These are phyloP conservation scores for Penicillium sp. DNA, from an alignment of 2,329 filamentous ascomycete genomes.

Conservation along the genomic window DNA sequence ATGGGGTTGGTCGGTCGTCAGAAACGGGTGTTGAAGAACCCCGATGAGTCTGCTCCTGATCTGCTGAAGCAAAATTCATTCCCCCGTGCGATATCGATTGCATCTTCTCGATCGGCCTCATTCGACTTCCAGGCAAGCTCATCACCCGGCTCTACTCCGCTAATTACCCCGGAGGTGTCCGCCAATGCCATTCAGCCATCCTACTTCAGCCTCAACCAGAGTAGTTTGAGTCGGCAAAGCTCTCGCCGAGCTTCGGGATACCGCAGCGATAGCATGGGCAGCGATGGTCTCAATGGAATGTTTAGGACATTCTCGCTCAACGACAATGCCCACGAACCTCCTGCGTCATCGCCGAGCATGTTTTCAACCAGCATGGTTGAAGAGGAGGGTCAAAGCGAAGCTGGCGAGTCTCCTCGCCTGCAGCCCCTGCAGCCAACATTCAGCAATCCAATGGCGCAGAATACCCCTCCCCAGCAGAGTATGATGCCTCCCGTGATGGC, in stretches of 20 bases:
- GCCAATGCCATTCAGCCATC: slow-evolving; percentile 76
- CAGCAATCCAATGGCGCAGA: slow-evolving; percentile 48
- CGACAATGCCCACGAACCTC: slow-evolving; percentile 52
- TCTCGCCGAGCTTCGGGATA: slow-evolving; percentile 70
- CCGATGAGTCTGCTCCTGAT: slow-evolving; percentile 83
- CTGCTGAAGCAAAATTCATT: slow-evolving; percentile 90
- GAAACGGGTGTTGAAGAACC: slow-evolving; percentile 79
- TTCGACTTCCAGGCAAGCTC: slow-evolving; percentile 79
- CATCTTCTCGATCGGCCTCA: slow-evolving; percentile 88
- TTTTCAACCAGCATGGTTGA: slow-evolving; percentile 59
- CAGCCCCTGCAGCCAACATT: slow-evolving; percentile 61
- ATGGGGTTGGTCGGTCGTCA: slow-evolving; percentile 97
- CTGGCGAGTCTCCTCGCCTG: slow-evolving; percentile 74
- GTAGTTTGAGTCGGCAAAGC: slow-evolving; percentile 58
- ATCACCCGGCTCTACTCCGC: slow-evolving; percentile 80
- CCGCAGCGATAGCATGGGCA: slow-evolving; percentile 88
- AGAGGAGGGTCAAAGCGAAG: slow-evolving; percentile 69
- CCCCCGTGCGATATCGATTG: slow-evolving; percentile 76
- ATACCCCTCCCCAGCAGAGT: slow-evolving; percentile 55
- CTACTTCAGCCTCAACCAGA: slow-evolving; percentile 73
- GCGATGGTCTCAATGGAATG: slow-evolving; percentile 79
- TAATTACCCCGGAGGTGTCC: slow-evolving; percentile 75
- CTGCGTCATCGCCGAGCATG: slow-evolving; percentile 36
- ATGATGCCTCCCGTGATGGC: slow-evolving; percentile 93
- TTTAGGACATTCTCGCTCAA: slow-evolving; percentile 75